Evolutionary conservation across 768 basidiomycete species (phyloP).

Genomic region (Nevesoporus exiguus): DNA sequence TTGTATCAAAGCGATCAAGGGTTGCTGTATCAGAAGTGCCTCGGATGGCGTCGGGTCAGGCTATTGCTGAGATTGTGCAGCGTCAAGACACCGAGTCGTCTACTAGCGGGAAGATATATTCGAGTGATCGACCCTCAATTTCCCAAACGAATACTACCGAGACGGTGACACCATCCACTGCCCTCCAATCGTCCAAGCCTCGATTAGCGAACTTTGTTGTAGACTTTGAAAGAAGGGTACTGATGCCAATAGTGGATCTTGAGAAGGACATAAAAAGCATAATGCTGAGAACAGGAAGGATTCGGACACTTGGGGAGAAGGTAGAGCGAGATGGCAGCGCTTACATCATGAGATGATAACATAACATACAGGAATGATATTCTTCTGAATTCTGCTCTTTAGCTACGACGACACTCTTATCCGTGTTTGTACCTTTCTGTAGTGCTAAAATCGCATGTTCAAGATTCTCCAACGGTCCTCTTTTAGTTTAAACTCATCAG

Average conservation of each 20-base stretch:
- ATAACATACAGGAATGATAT: not conserved
- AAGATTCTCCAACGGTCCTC: constrained; percentile 47
- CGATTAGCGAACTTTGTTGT: constrained; percentile 23
- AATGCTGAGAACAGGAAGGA: constrained; percentile 28
- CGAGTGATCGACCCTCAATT: not conserved
- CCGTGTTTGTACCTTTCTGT: constrained; percentile 34
- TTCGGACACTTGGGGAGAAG: constrained; percentile 18
- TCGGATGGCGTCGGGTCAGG: not conserved
- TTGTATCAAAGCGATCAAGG: constrained; percentile 15
- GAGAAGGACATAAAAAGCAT: not conserved
- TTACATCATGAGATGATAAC: constrained; percentile 11
- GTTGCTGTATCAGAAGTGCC: not conserved
- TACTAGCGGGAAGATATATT: not conserved
- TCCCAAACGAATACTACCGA: not conserved
- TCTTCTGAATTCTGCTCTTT: constrained; percentile 1
- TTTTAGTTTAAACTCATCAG: constrained; percentile 44
- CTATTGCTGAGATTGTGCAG: not conserved
- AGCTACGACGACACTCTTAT: constrained; percentile 22
- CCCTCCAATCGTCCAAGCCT: constrained; percentile 2
- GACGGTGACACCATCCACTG: not conserved
- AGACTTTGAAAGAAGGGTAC: constrained; percentile 9
- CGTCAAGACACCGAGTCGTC: not conserved
- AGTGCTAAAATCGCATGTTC: constrained; percentile 38
- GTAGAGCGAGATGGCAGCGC: constrained; percentile 22
- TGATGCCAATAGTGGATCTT: constrained; percentile 11